A percentile compares a stretch with the other conserved stretches of the same genome.
phyloP scores from a whole-genome alignment of 495 filamentous ascomycete species.

The Aspergillus bridgeri region DNA sequence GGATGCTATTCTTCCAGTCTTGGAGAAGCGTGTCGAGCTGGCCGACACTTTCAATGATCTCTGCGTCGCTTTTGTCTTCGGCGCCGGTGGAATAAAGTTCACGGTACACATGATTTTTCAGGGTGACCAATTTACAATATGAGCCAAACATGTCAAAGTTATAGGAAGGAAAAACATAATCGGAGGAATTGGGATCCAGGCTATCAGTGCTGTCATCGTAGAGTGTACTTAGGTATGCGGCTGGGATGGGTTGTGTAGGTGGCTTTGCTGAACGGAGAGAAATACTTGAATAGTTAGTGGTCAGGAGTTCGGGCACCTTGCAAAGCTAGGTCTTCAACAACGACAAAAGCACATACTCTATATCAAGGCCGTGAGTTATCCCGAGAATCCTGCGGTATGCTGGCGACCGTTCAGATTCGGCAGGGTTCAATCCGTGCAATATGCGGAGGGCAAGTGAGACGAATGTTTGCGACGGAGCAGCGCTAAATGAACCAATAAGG shows the following conservation, averaged over 20 bases:
- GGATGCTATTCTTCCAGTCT: background rate
- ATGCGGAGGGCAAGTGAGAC: background rate
- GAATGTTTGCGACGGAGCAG: background rate
- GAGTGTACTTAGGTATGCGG: background rate
- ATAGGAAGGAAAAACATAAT: background rate
- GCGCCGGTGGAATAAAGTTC: background rate
- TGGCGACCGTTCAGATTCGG: background rate
- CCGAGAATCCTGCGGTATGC: background rate
- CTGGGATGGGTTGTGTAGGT: background rate
- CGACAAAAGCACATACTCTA: background rate
- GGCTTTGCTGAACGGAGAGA: background rate
- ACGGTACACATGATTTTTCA: slow-evolving; percentile 1
- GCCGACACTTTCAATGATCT: slow-evolving; percentile 1
- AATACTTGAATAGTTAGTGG: background rate
- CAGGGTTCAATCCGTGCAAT: background rate
- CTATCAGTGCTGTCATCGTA: background rate
- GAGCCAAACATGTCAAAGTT: background rate
- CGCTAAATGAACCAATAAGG: background rate
- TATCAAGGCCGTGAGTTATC: background rate
- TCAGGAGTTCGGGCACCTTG: background rate
- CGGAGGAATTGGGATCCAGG: background rate
- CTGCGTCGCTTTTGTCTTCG: background rate
- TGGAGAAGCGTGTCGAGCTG: background rate
- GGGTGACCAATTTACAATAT: background rate
- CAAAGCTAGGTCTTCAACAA: background rate